Evolutionary conservation across 148 eudicot species (phyloP).

Genomic region (Dysphania ambrosioides): DNA sequence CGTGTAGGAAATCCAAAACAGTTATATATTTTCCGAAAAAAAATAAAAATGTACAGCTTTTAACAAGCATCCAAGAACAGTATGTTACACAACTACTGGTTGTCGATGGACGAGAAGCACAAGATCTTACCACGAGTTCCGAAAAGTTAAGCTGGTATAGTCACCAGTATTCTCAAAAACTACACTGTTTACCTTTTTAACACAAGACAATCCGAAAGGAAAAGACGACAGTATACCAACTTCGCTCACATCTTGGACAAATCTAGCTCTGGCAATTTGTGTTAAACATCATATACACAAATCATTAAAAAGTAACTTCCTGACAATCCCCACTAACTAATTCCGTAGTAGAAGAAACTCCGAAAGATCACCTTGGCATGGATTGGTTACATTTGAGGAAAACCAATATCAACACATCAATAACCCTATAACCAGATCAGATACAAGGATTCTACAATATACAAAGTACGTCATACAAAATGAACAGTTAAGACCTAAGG

Average conservation of each 20-base stretch:
- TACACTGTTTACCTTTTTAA: neutral
- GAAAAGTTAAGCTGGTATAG: no score
- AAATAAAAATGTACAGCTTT: no score
- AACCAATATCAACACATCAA: constrained; percentile 22
- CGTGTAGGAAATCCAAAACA: no score
- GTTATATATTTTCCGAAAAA: no score
- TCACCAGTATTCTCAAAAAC: no score
- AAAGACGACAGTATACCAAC: no score
- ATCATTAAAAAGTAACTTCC: neutral
- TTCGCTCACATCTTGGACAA: neutral
- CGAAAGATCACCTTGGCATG: neutral
- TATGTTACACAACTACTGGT: no score
- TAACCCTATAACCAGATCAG: constrained; percentile 15
- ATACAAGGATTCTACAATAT: constrained; percentile 21
- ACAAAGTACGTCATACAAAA: constrained; percentile 6
- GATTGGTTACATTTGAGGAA: constrained; percentile 9
- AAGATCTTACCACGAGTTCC: no score
- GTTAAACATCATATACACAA: neutral
- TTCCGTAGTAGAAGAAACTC: no score
- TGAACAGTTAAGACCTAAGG: neutral
- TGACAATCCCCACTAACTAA: neutral
- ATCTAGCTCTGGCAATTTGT: neutral
- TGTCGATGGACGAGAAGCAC: no score
- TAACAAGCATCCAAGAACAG: no score
- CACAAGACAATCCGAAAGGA: no score